Percentiles rank a stretch among this genome's conserved stretches.
These are phyloP conservation scores for Fusarium sp. DNA, from an alignment of 2,329 filamentous ascomycete species.

Conservation along the genomic window DNA sequence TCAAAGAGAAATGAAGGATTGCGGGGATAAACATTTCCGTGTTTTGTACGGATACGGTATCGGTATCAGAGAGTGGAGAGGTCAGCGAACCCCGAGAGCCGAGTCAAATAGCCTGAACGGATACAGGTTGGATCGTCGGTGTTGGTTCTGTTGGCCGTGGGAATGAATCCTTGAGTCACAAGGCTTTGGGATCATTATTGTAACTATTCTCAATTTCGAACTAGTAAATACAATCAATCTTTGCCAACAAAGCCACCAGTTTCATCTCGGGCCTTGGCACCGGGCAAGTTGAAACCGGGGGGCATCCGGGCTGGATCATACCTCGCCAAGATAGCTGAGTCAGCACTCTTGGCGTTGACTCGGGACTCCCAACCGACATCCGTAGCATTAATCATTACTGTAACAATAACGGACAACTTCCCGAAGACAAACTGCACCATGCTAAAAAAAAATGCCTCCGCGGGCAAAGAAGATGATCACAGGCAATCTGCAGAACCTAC, in stretches of 20 bases:
- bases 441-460: background rate
- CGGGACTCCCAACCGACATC: background rate
- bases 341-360: background rate
- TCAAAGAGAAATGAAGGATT: background rate
- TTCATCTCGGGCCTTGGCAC: background rate
- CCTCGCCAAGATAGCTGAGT: background rate
- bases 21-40: background rate
- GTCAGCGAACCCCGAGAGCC: background rate
- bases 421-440: background rate
- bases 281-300: background rate
- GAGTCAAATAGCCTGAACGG: conserved; percentile 2
- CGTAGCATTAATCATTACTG: too few species aligned
- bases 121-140: background rate
- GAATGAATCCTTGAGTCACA: too few species aligned
- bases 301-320: background rate
- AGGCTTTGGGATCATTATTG: background rate
- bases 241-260: background rate
- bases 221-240: background rate
- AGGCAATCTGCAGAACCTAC: background rate
- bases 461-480: background rate
- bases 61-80: background rate
- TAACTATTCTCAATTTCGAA: background rate
- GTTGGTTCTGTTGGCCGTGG: background rate
- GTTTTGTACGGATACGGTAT: background rate
- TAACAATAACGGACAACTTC: background rate